These are phyloP conservation scores for Trametopsis cervina DNA, from an alignment of 768 basidiomycete genomes.

Conservation along the genomic window DNA sequence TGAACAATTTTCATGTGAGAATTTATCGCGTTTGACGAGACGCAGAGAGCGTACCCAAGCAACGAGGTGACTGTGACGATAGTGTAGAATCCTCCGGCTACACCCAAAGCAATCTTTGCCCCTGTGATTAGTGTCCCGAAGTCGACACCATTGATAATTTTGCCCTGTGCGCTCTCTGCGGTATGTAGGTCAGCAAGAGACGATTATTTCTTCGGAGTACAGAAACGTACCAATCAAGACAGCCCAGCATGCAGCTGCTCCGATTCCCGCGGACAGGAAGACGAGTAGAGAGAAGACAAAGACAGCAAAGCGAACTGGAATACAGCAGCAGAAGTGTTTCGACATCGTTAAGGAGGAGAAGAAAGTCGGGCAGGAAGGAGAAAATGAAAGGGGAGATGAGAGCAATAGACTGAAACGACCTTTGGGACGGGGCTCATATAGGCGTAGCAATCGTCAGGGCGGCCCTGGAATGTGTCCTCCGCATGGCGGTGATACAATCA, in stretches of 20 bases:
- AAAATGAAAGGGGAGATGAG: slow-evolving; percentile 1
- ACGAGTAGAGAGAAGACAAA: slow-evolving; percentile 24
- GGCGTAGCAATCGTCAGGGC: no score
- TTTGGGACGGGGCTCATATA: slow-evolving; percentile 1
- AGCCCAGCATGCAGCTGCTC: slow-evolving; percentile 14
- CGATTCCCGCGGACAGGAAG: slow-evolving; percentile 11
- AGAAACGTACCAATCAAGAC: slow-evolving; percentile 15
- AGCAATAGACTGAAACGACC: slow-evolving; percentile 1
- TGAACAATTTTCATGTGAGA: no score
- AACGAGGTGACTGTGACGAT: slow-evolving; percentile 20
- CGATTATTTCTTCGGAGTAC: neutral
- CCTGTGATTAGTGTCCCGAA: slow-evolving; percentile 10
- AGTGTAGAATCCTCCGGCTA: slow-evolving; percentile 17
- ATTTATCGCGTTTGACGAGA: neutral
- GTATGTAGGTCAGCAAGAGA: neutral
- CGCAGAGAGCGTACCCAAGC: slow-evolving; percentile 17
- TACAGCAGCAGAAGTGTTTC: slow-evolving; percentile 24
- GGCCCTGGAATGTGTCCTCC: no score
- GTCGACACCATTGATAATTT: slow-evolving; percentile 8
- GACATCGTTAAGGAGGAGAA: slow-evolving; percentile 14
- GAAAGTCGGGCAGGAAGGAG: neutral
- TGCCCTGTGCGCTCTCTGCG: neutral
- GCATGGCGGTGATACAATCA: neutral
- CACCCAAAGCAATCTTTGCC: slow-evolving; percentile 14
- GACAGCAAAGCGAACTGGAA: slow-evolving; percentile 23